Conservation (phyloP, 495 filamentous ascomycete species). For the Rhypophila decipiens region DNA sequence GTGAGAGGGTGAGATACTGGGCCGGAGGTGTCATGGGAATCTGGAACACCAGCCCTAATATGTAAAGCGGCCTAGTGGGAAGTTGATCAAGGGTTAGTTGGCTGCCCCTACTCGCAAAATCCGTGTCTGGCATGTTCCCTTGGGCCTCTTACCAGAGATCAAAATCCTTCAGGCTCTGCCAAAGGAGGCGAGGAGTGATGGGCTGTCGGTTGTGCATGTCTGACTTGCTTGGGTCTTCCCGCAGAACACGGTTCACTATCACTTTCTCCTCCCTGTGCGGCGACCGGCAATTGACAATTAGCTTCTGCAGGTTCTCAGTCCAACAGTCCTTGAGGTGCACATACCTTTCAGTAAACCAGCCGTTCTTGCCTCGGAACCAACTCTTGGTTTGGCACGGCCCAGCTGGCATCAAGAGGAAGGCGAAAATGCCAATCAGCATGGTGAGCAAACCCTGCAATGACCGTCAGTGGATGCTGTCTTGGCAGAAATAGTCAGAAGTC, state of each 20-base stretch:
- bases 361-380: slow-evolving; percentile 61
- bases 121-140: too few species aligned
- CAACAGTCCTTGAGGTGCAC: background rate
- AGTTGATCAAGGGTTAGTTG: too few species aligned
- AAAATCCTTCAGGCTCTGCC: slow-evolving; percentile 58
- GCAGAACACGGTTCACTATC: slow-evolving; percentile 66
- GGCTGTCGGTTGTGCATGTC: slow-evolving; percentile 57
- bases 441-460: slow-evolving; percentile 44
- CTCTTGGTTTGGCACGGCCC: slow-evolving; percentile 66
- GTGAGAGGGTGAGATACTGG: slow-evolving; percentile 59
- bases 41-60: slow-evolving; percentile 56
- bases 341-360: slow-evolving; percentile 61
- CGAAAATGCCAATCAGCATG: slow-evolving; percentile 55
- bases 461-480: background rate
- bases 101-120: too few species aligned
- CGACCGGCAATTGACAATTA: background rate
- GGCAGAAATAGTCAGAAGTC: background rate
- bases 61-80: slow-evolving; percentile 52
- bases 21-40: slow-evolving; percentile 52
- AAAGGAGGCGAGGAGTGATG: slow-evolving; percentile 54
- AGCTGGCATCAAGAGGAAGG: slow-evolving; percentile 63
- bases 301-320: background rate
- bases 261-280: slow-evolving; percentile 60
- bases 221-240: slow-evolving; percentile 65
- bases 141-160: slow-evolving; percentile 60